Conservation (phyloP, 805 yeast genomes). For the Saccharomyces paradoxus region DNA sequence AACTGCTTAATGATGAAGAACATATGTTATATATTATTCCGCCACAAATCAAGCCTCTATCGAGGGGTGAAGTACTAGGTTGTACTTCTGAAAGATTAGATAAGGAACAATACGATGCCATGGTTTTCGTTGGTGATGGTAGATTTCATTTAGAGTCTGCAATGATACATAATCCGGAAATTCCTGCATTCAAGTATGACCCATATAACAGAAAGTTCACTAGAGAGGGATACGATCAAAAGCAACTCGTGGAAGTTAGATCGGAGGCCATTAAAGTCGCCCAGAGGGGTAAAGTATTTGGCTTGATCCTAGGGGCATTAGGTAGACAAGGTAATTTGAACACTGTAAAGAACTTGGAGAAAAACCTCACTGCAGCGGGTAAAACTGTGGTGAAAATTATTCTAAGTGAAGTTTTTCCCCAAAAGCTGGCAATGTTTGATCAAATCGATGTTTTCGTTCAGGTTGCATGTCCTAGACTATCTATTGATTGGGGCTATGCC, state of each 20-base stretch:
- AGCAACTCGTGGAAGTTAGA: constrained; percentile 68
- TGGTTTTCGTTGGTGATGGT: constrained; percentile 93
- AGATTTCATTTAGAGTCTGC: constrained; percentile 91
- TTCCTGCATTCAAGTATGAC: constrained; percentile 90
- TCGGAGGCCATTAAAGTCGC: constrained; percentile 67
- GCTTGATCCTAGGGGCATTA: constrained; percentile 82
- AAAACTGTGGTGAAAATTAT: constrained; percentile 71
- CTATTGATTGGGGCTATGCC: constrained; percentile 98
- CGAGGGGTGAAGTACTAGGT: constrained; percentile 93
- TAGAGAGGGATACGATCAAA: constrained; percentile 77
- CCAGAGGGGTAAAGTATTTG: constrained; percentile 52
- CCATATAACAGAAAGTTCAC: constrained; percentile 92
- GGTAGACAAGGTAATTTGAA: constrained; percentile 90
- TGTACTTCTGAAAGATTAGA: constrained; percentile 86
- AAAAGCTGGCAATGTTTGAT: constrained; percentile 82
- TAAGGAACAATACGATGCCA: constrained; percentile 56
- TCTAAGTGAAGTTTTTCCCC: constrained; percentile 88
- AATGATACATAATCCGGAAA: constrained; percentile 91
- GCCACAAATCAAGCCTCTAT: constrained; percentile 87
- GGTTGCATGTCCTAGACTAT: constrained; percentile 92
- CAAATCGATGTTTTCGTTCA: constrained; percentile 93
- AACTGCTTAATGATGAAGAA: constrained; percentile 42
- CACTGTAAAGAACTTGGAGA: constrained; percentile 63
- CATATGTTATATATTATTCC: constrained; percentile 55
- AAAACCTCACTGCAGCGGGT: constrained; percentile 44